These are phyloP conservation scores for Diacronema lutheri DNA, from an alignment of 78 protist species.

Conservation along the genomic window DNA sequence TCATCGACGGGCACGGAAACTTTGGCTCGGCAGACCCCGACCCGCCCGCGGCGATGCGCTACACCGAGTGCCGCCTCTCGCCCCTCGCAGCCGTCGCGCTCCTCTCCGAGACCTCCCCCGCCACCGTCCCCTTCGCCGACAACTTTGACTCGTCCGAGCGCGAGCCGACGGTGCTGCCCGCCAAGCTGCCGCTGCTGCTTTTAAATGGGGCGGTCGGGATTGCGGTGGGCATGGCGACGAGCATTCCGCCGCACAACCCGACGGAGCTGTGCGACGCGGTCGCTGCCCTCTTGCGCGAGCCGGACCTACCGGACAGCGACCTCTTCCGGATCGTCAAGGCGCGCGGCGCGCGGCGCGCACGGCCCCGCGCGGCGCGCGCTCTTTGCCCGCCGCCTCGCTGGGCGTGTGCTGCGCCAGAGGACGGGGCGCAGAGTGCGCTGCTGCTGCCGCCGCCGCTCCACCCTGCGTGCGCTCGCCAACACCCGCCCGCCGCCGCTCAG, in stretches of 20 bases:
- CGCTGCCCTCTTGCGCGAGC: background rate
- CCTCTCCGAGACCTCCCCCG: background rate
- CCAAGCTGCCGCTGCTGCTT: constrained; percentile 10
- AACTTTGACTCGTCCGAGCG: constrained; percentile 16
- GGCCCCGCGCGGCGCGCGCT: too few species aligned
- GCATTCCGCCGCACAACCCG: constrained; percentile 24
- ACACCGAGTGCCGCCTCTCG: constrained; percentile 10
- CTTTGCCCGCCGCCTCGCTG: too few species aligned
- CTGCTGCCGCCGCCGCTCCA: too few species aligned
- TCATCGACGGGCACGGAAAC: constrained; percentile 35
- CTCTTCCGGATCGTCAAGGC: background rate
- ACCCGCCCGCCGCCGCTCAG: too few species aligned
- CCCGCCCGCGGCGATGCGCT: constrained; percentile 36
- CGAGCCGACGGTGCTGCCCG: constrained; percentile 24
- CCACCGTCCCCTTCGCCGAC: background rate
- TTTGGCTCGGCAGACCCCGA: constrained; percentile 24
- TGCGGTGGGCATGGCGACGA: constrained; percentile 40
- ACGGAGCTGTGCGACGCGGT: constrained; percentile 2
- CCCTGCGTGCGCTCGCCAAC: too few species aligned
- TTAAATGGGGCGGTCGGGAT: constrained; percentile 20
- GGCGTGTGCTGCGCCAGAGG: too few species aligned
- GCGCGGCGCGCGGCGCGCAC: background rate
- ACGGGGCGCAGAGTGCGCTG: too few species aligned
- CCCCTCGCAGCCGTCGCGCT: background rate
- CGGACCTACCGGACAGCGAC: background rate